Evolutionary conservation across 768 basidiomycete genomes (phyloP), one percentile per base, ranked within the genome.

Genomic region (Boletales sp.): DNA sequence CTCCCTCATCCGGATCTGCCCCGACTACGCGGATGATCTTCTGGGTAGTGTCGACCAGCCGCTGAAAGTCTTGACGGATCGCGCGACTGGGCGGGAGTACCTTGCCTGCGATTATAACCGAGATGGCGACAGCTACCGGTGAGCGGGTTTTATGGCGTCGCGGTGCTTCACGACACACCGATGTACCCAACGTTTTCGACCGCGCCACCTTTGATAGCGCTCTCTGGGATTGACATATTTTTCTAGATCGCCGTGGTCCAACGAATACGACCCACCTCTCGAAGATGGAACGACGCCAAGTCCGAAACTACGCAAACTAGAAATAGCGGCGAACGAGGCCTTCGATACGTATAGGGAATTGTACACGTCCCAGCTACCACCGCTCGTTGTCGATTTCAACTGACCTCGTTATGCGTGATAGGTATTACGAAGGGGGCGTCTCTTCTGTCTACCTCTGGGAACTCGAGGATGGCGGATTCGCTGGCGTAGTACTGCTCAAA

Each of bases 371-470:
- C 17, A 43, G 25, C 47, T 31, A 32, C 45, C 39, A 30, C 43
- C 13, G 21, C 35, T 25, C 31, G 13, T n/a, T 31, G 41, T 33
- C 1, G 18, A 10, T 5, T 41, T 44, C 51, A 34, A 25, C 19
- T 10, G 3, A 18, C 53, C 30, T 25, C 33, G 36, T 42, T 28
- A 43, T 45, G 15, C 31, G 45, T 13, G 41, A 59, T 57, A 90
- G 87, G 79, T 99, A 99, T 75, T 99, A 84, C 68, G 96, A 98
- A 70, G 95, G 95, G n/a, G 96, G 96, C 4, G 86, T 92, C 2
- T 96, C 93, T 25, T 93, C 90, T 19, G 95, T 96, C 14, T 99
- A 94, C 70, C 82, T 99, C 17, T 99, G 96, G 96, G 95, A 98
- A 65, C 77, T 94, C 25, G 95, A 97, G 50, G 94, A 98, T 60